Evolutionary conservation across 257 asterid genomes (phyloP).

Genomic region (Primulina eburnea): DNA sequence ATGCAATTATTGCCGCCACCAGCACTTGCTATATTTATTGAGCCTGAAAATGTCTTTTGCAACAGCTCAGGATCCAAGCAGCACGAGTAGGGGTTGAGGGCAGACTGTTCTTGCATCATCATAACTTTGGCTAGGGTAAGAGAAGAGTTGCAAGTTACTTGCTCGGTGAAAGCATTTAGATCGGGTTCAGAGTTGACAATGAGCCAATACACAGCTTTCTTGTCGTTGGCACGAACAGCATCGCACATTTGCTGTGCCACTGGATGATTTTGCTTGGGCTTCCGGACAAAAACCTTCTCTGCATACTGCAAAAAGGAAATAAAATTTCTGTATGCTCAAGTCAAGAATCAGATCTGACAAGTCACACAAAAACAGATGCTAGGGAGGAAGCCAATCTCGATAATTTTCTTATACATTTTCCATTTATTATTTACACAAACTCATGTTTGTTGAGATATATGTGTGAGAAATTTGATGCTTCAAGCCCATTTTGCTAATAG

Average conservation of each 20-base stretch:
- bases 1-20: constrained; percentile 35
- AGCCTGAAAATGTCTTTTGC: constrained; percentile 30
- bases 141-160: constrained; percentile 49
- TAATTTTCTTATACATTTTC: neutral
- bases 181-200: constrained; percentile 78
- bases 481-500: constrained; percentile 4
- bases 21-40: constrained; percentile 37
- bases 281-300: constrained; percentile 78
- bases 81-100: constrained; percentile 41
- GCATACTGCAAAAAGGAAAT: constrained; percentile 62
- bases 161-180: constrained; percentile 54
- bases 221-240: constrained; percentile 79
- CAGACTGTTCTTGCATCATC: constrained; percentile 74
- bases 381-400: neutral
- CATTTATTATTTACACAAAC: neutral
- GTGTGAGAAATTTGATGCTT: neutral
- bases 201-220: constrained; percentile 70
- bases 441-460: neutral
- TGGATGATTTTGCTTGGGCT: constrained; percentile 55
- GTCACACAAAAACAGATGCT: constrained; percentile 10
- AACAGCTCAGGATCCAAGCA: constrained; percentile 40
- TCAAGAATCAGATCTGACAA: neutral
- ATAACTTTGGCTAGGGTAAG: constrained; percentile 91
- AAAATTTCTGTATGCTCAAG: constrained; percentile 6
- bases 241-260: constrained; percentile 79